Evolutionary conservation across 495 filamentous ascomycete species (phyloP).

Genomic region (Amphirosellinia nigrospora): DNA sequence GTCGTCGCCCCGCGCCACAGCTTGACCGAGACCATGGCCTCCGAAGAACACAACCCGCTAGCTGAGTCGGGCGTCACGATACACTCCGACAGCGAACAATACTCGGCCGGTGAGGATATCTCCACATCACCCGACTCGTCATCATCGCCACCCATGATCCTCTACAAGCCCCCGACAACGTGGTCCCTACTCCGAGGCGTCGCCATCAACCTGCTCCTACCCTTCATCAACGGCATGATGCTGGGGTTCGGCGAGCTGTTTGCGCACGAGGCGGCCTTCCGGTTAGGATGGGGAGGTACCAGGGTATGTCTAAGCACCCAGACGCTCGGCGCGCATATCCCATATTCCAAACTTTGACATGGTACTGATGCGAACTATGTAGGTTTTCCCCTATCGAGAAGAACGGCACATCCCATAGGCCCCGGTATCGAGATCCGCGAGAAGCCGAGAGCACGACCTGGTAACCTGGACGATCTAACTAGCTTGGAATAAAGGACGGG

Average conservation of each 20-base stretch:
- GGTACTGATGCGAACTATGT: neutral
- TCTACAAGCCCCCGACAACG: slow-evolving; percentile 87
- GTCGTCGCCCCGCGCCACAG: neutral
- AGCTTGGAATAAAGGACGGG: slow-evolving; percentile 53
- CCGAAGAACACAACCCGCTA: slow-evolving; percentile 63
- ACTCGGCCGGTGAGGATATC: slow-evolving; percentile 72
- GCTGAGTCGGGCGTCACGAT: slow-evolving; percentile 84
- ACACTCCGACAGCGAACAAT: slow-evolving; percentile 89
- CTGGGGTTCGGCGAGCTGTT: slow-evolving; percentile 95
- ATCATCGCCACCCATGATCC: slow-evolving; percentile 76
- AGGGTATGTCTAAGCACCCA: slow-evolving; percentile 65
- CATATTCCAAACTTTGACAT: neutral
- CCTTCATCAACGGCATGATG: slow-evolving; percentile 98
- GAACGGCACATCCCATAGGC: slow-evolving; percentile 54
- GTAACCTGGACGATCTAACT: slow-evolving; percentile 50
- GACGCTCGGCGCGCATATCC: neutral
- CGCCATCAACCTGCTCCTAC: slow-evolving; percentile 91
- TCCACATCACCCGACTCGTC: slow-evolving; percentile 66
- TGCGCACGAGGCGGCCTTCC: slow-evolving; percentile 92
- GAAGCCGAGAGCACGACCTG: slow-evolving; percentile 42
- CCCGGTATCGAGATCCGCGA: slow-evolving; percentile 60
- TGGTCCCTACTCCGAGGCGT: slow-evolving; percentile 86
- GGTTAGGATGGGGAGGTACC: slow-evolving; percentile 90
- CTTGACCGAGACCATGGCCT: slow-evolving; percentile 40
- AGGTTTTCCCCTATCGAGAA: slow-evolving; percentile 58